Evolutionary conservation across 805 yeast species (phyloP).

Genomic region (Brettanomyces nanus): DNA sequence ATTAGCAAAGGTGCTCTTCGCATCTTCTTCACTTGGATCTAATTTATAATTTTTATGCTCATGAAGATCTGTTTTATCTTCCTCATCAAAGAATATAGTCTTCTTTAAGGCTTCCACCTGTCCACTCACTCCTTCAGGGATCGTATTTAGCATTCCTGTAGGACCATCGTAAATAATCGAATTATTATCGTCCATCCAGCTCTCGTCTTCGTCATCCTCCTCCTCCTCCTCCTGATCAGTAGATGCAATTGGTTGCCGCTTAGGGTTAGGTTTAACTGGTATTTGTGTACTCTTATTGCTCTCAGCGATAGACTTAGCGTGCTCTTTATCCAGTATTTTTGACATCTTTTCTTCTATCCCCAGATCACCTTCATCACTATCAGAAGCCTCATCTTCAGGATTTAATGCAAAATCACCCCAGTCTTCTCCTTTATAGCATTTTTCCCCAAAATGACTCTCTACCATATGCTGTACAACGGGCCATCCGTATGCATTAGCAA

Average conservation of each 20-base stretch:
- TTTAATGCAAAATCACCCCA: constrained; percentile 13
- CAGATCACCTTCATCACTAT: constrained; percentile 7
- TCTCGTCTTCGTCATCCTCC: constrained; percentile 19
- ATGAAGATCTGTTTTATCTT: constrained; percentile 2
- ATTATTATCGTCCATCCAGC: constrained; percentile 47
- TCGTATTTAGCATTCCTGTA: constrained; percentile 59
- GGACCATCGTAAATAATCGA: constrained; percentile 50
- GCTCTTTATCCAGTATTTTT: constrained; percentile 23
- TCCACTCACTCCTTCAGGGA: constrained; percentile 37
- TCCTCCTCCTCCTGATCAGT: not conserved
- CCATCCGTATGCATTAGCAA: constrained; percentile 94
- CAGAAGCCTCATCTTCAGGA: constrained; percentile 7
- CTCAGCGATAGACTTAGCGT: constrained; percentile 30
- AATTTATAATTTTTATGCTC: not conserved
- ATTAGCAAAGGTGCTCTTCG: not conserved
- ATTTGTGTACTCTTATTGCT: constrained; percentile 17
- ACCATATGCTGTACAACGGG: constrained; percentile 81
- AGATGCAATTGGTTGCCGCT: constrained; percentile 11
- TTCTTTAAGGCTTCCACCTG: constrained; percentile 19
- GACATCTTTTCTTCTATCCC: constrained; percentile 14
- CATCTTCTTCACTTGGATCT: constrained; percentile 3
- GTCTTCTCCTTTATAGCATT: constrained; percentile 19
- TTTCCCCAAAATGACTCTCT: constrained; percentile 46
- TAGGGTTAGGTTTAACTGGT: not conserved
- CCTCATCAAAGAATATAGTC: constrained; percentile 11